A percentile compares a stretch with the other conserved stretches of the same genome.
Conservation (phyloP, 306 rosid species). For the Prunus davidiana region DNA sequence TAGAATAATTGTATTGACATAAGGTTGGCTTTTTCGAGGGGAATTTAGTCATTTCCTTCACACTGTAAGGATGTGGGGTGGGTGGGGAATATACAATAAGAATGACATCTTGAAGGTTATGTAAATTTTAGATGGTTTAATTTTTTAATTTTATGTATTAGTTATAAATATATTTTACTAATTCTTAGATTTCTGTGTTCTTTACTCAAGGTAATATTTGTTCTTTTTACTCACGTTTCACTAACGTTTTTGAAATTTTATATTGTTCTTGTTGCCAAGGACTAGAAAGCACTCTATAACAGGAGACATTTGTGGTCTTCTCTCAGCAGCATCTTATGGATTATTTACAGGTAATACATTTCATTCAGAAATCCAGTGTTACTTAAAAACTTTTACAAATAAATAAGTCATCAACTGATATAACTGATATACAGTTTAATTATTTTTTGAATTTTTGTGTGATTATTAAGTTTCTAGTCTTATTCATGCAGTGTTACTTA, state of each 20-base stretch:
- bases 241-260: slow-evolving; percentile 7
- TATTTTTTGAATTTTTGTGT: background rate
- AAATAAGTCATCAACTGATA: background rate
- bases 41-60: no score
- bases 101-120: no score
- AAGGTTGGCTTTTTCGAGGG: no score
- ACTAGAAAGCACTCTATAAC: slow-evolving; percentile 44
- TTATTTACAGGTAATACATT: slow-evolving; percentile 57
- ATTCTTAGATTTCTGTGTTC: background rate
- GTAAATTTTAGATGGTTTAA: background rate
- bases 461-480: slow-evolving; percentile 11
- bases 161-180: background rate
- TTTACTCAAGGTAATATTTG: background rate
- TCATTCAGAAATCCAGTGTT: background rate
- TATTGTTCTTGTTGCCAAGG: slow-evolving; percentile 33
- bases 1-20: no score
- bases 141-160: background rate
- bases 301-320: slow-evolving; percentile 60
- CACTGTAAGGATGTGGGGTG: no score
- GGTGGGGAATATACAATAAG: no score
- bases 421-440: background rate
- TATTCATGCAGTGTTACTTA: slow-evolving; percentile 56
- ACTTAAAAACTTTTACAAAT: background rate
- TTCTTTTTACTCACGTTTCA: background rate
- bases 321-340: slow-evolving; percentile 62